Percentiles rank a stretch among this genome's conserved stretches.
phyloP scores from a whole-genome alignment of 768 basidiomycete genomes.

The Suillus brevipes region DNA sequence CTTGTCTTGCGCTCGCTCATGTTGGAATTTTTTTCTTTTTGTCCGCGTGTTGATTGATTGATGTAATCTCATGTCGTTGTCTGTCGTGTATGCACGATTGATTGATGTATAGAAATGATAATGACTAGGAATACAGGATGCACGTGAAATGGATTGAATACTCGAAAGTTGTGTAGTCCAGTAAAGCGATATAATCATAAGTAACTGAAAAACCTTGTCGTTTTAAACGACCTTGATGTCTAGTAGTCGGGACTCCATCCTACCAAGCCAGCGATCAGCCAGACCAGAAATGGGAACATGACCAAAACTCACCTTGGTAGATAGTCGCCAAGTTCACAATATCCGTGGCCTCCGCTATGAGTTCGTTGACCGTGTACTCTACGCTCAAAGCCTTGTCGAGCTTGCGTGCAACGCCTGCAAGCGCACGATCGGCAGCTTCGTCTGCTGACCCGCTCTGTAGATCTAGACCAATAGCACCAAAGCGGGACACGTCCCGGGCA shows the following conservation, averaged over 20 bases:
- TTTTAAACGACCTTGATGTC: slow-evolving; percentile 7
- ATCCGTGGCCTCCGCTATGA: slow-evolving; percentile 88
- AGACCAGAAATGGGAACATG: not conserved
- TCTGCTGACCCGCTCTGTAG: slow-evolving; percentile 68
- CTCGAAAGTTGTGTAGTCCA: not conserved
- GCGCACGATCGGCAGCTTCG: slow-evolving; percentile 88
- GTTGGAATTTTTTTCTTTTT: not conserved
- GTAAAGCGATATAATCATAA: not conserved
- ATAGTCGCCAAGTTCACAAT: slow-evolving; percentile 73
- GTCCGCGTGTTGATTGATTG: slow-evolving; percentile 4
- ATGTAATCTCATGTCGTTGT: slow-evolving; percentile 10
- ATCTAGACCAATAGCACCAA: slow-evolving; percentile 55
- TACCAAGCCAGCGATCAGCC: slow-evolving; percentile 16
- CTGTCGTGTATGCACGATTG: not conserved
- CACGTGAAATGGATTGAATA: not conserved
- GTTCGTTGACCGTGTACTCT: slow-evolving; percentile 90
- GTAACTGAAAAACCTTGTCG: not conserved
- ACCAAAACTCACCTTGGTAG: slow-evolving; percentile 56
- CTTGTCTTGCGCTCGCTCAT: not conserved
- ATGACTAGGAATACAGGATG: slow-evolving; percentile 6
- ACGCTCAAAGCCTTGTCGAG: slow-evolving; percentile 84
- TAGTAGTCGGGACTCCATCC: slow-evolving; percentile 47
- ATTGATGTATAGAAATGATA: slow-evolving; percentile 7
- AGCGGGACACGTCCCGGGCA: slow-evolving; percentile 28
- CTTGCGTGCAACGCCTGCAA: slow-evolving; percentile 78